Evolutionary conservation across 2,329 filamentous ascomycete genomes (phyloP).

Genomic region (Aspergillus niger): DNA sequence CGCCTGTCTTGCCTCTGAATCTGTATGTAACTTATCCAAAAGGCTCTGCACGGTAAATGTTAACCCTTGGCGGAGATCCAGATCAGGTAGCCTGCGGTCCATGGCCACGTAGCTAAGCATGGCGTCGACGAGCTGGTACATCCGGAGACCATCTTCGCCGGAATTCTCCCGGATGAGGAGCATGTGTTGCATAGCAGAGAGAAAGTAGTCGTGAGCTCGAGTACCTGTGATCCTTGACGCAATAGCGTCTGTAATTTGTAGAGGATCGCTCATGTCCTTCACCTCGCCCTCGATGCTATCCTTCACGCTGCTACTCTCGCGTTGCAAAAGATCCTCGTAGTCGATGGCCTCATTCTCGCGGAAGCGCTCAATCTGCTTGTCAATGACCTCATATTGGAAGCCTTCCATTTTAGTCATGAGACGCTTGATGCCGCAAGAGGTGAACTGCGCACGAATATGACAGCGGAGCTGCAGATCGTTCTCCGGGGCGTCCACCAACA

Average conservation of each 20-base stretch:
- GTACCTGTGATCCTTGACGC: constrained; percentile 79
- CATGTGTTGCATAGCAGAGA: constrained; percentile 92
- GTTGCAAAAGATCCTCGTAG: constrained; percentile 94
- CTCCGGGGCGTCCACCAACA: constrained; percentile 89
- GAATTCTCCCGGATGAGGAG: constrained; percentile 89
- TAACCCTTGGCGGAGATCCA: constrained; percentile 96
- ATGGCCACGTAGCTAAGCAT: constrained; percentile 99
- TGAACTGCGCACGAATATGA: constrained; percentile 94
- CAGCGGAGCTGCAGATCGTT: constrained; percentile 86
- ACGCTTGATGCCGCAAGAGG: constrained; percentile 90
- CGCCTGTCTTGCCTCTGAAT: constrained; percentile 89
- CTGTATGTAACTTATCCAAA: constrained; percentile 92
- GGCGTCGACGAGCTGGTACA: constrained; percentile 98
- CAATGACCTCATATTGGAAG: constrained; percentile 97
- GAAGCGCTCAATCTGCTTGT: constrained; percentile 96
- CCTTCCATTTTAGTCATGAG: constrained; percentile 95
- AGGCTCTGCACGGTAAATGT: constrained; percentile 97
- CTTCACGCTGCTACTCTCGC: constrained; percentile 86
- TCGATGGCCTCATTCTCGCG: constrained; percentile 94
- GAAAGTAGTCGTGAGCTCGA: constrained; percentile 90
- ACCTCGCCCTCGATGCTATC: constrained; percentile 82
- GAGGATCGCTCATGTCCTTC: constrained; percentile 88
- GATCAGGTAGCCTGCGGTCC: constrained; percentile 91
- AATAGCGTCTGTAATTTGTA: constrained; percentile 93
- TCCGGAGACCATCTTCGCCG: constrained; percentile 84